Evolutionary conservation across 331 rosid species (phyloP).

Genomic region (Dryas integrifolia): DNA sequence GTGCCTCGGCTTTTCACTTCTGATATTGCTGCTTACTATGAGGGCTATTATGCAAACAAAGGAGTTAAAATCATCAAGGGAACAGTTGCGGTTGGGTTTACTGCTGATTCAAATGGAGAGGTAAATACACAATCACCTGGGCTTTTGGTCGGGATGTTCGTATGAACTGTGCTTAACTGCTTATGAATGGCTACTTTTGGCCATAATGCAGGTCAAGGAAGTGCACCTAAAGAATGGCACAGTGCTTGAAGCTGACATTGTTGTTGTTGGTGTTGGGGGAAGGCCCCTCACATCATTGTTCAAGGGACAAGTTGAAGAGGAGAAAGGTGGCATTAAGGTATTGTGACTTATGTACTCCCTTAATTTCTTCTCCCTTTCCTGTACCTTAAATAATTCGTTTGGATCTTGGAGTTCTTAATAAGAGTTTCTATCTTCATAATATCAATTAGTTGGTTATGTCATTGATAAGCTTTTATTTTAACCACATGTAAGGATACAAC

Average conservation of each 20-base stretch:
- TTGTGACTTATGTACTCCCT: not conserved
- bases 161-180: not conserved
- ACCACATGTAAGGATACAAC: not conserved
- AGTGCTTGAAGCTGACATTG: slow-evolving; percentile 81
- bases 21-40: slow-evolving; percentile 80
- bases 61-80: slow-evolving; percentile 80
- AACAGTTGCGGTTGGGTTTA: slow-evolving; percentile 82
- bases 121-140: slow-evolving; percentile 36
- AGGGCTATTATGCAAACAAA: slow-evolving; percentile 71
- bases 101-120: slow-evolving; percentile 63
- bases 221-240: slow-evolving; percentile 84
- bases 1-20: slow-evolving; percentile 95
- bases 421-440: not conserved
- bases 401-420: not conserved
- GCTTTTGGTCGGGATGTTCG: slow-evolving; percentile 8
- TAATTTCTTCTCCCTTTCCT: not conserved
- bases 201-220: slow-evolving; percentile 62
- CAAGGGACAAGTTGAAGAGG: slow-evolving; percentile 90
- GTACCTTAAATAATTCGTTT: not conserved
- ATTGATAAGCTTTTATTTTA: not conserved
- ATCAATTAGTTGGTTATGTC: not conserved
- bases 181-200: slow-evolving; percentile 6
- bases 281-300: slow-evolving; percentile 66
- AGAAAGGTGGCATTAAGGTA: slow-evolving; percentile 87
- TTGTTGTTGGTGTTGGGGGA: slow-evolving; percentile 89